These are phyloP conservation scores for Lasiodiplodia sp. DNA, from an alignment of 2,329 filamentous ascomycete species.

Conservation along the genomic window DNA sequence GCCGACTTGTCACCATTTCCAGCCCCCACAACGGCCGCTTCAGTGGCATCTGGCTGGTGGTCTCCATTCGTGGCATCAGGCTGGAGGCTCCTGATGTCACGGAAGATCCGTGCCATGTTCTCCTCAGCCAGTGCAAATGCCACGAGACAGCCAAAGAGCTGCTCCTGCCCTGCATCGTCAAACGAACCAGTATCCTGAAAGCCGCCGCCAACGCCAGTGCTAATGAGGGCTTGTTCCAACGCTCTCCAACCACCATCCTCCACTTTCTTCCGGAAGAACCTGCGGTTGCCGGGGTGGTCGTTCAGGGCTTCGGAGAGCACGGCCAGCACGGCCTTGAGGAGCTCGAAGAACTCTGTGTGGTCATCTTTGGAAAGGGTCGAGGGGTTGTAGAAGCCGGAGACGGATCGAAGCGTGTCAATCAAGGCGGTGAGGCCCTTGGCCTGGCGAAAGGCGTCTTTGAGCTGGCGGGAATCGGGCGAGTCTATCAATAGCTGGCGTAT, in stretches of 20 bases:
- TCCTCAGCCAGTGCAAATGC: slow-evolving; percentile 83
- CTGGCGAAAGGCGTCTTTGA: slow-evolving; percentile 84
- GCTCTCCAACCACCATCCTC: slow-evolving; percentile 80
- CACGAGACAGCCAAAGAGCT: slow-evolving; percentile 83
- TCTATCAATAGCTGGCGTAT: slow-evolving; percentile 72
- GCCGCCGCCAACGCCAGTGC: slow-evolving; percentile 61
- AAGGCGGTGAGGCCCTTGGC: slow-evolving; percentile 79
- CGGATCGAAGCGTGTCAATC: slow-evolving; percentile 71
- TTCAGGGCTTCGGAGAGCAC: slow-evolving; percentile 78
- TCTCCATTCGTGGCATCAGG: slow-evolving; percentile 34
- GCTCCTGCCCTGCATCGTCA: slow-evolving; percentile 61
- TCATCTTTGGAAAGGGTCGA: slow-evolving; percentile 67
- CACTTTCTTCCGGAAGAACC: slow-evolving; percentile 82
- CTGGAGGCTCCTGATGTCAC: slow-evolving; percentile 41
- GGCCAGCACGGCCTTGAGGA: slow-evolving; percentile 75
- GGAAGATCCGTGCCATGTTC: slow-evolving; percentile 73
- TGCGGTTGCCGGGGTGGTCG: slow-evolving; percentile 82
- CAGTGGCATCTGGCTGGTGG: slow-evolving; percentile 33
- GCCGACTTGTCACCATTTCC: slow-evolving; percentile 5
- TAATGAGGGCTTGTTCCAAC: slow-evolving; percentile 75
- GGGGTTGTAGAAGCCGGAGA: slow-evolving; percentile 80
- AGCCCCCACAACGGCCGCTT: neutral
- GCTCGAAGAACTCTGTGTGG: slow-evolving; percentile 69
- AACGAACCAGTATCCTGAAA: slow-evolving; percentile 41
- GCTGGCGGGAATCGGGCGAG: slow-evolving; percentile 55